Evolutionary conservation across 176 grass and related monocot genomes (phyloP).

Genomic region (Alopecurus myosuroides): DNA sequence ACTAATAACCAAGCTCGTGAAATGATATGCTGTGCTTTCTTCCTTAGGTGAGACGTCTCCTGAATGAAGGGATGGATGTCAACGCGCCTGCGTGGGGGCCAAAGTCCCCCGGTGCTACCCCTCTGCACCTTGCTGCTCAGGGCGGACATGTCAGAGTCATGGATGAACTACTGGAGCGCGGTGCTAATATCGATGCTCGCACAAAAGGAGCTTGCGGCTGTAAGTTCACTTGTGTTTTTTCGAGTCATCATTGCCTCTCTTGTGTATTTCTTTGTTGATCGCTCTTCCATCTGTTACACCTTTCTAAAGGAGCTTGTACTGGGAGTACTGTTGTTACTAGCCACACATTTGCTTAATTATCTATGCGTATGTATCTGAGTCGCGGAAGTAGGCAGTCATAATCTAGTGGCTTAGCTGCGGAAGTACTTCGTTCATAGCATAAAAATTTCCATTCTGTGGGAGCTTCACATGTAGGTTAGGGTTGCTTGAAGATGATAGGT

Average conservation of each 20-base stretch:
- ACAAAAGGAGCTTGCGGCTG: constrained; percentile 95
- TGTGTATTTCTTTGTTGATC: no score
- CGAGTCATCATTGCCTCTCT: no score
- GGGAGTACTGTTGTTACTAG: no score
- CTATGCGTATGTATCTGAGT: no score
- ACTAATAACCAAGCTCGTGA: neutral
- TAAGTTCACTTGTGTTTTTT: no score
- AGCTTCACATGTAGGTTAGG: neutral
- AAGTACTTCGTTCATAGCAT: neutral
- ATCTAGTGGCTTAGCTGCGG: neutral
- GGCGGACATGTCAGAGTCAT: constrained; percentile 88
- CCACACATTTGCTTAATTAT: neutral
- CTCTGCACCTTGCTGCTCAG: constrained; percentile 92
- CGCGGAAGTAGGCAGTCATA: no score
- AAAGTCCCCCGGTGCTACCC: constrained; percentile 72
- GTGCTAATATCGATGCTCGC: constrained; percentile 93
- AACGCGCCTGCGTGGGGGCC: constrained; percentile 74
- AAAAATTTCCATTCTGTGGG: neutral
- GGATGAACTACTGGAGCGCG: constrained; percentile 89
- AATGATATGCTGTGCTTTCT: neutral
- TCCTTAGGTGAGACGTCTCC: constrained; percentile 61
- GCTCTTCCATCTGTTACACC: neutral
- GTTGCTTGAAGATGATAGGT: neutral
- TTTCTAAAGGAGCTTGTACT: neutral
- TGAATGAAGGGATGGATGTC: constrained; percentile 79